These are phyloP conservation scores for Ogataea pignaliae DNA, from an alignment of 805 yeast species.

Conservation along the genomic window DNA sequence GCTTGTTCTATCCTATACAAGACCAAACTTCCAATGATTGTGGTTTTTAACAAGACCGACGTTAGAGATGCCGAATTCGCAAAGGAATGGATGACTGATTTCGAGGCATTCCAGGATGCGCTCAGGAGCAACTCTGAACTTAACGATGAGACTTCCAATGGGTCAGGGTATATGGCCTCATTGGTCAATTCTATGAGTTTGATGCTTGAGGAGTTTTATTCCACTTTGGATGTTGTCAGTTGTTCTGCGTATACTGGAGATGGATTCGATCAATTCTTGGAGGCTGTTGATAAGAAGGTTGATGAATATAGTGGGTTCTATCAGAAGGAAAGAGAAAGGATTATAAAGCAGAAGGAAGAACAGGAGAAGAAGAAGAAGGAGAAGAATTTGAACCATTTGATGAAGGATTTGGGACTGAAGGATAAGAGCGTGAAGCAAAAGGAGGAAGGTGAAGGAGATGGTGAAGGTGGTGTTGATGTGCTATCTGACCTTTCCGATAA, in stretches of 20 bases:
- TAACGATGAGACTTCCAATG: constrained; percentile 53
- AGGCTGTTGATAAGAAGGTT: constrained; percentile 80
- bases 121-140: constrained; percentile 62
- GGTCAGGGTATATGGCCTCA: constrained; percentile 91
- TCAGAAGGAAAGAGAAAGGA: constrained; percentile 79
- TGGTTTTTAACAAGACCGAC: constrained; percentile 95
- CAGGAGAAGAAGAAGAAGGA: constrained; percentile 71
- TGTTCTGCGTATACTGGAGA: constrained; percentile 91
- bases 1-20: constrained; percentile 96
- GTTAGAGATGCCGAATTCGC: constrained; percentile 82
- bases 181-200: constrained; percentile 91
- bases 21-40: constrained; percentile 93
- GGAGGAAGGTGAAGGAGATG: too few relatives aligned
- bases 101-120: constrained; percentile 84
- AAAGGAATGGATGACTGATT: constrained; percentile 95
- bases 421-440: constrained; percentile 9
- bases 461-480: constrained; percentile 41
- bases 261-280: constrained; percentile 87
- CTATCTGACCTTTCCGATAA: constrained; percentile 51
- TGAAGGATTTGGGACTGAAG: constrained; percentile 80
- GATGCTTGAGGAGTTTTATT: constrained; percentile 93
- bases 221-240: constrained; percentile 87
- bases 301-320: constrained; percentile 84
- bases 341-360: constrained; percentile 69
- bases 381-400: constrained; percentile 61